Evolutionary conservation across 495 filamentous ascomycete genomes (phyloP).

Genomic region (Aspergillus mulundensis): DNA sequence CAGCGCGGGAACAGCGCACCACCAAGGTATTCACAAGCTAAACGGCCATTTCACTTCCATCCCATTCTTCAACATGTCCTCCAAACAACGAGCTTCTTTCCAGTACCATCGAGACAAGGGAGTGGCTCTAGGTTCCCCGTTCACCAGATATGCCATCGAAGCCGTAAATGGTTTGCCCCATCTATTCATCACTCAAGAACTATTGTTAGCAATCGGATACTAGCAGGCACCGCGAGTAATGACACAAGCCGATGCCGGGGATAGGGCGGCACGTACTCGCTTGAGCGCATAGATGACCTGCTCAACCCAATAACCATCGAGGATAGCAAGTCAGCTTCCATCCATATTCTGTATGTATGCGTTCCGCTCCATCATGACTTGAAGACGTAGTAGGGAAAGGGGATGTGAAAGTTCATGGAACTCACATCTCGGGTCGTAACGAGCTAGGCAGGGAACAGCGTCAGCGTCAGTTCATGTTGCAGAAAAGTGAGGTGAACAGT

Average conservation of each 20-base stretch:
- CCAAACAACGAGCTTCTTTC: too few species aligned
- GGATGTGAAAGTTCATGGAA: too few species aligned
- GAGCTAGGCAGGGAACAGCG: slow-evolving; percentile 18
- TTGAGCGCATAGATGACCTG: slow-evolving; percentile 61
- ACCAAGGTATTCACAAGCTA: too few species aligned
- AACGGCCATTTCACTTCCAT: too few species aligned
- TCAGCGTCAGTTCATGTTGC: not conserved
- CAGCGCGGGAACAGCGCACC: too few species aligned
- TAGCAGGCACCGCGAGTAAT: too few species aligned
- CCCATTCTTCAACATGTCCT: too few species aligned
- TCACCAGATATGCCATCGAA: not conserved
- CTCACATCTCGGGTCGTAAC: slow-evolving; percentile 63
- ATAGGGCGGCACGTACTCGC: slow-evolving; percentile 27
- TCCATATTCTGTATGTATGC: not conserved
- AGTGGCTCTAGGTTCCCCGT: not conserved
- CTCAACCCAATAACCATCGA: not conserved
- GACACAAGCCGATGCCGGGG: not conserved
- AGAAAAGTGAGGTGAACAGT: not conserved
- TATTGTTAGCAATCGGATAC: not conserved
- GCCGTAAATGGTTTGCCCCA: slow-evolving; percentile 18
- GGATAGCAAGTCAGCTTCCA: not conserved
- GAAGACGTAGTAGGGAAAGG: too few species aligned
- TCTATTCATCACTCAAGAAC: slow-evolving; percentile 5
- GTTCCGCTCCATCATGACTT: too few species aligned
- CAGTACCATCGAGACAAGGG: too few species aligned